Evolutionary conservation across 2,329 filamentous ascomycete genomes (phyloP).

Genomic region (Pseudogymnoascus sp.): DNA sequence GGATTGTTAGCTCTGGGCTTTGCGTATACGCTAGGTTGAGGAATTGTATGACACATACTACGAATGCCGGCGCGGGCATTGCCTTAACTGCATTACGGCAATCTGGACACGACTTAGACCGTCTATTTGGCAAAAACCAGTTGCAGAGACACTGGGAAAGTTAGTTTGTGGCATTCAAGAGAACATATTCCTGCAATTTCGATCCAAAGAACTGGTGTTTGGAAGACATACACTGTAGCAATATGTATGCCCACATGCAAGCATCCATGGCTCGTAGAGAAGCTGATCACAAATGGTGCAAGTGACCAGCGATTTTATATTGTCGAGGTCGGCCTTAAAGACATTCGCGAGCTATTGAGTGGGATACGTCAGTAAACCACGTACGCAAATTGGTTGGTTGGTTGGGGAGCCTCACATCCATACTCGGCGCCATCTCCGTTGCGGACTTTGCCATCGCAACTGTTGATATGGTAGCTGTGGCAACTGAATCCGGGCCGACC

Average conservation of each 20-base stretch:
- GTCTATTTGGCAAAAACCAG: constrained; percentile 34
- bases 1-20: not conserved
- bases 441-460: constrained; percentile 7
- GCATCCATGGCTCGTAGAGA: constrained; percentile 61
- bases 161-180: constrained; percentile 16
- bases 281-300: constrained; percentile 62
- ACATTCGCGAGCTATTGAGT: constrained; percentile 19
- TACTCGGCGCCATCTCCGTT: constrained; percentile 12
- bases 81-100: constrained; percentile 52
- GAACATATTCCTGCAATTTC: not conserved
- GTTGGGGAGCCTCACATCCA: constrained; percentile 14
- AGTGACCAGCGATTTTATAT: constrained; percentile 51
- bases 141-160: constrained; percentile 27
- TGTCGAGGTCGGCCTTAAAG: constrained; percentile 44
- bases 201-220: not conserved
- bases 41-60: constrained; percentile 35
- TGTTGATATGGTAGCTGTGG: constrained; percentile 7
- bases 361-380: constrained; percentile 4
- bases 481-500: not conserved
- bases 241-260: constrained; percentile 62
- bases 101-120: constrained; percentile 60
- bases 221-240: constrained; percentile 51
- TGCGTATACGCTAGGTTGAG: not conserved
- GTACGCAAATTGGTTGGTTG: not conserved
- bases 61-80: constrained; percentile 55